A percentile compares a stretch with the other conserved stretches of the same genome.
Evolutionary conservation across 2,329 filamentous ascomycete species (phyloP).

Genomic region (Sclerotinia spermophila): DNA sequence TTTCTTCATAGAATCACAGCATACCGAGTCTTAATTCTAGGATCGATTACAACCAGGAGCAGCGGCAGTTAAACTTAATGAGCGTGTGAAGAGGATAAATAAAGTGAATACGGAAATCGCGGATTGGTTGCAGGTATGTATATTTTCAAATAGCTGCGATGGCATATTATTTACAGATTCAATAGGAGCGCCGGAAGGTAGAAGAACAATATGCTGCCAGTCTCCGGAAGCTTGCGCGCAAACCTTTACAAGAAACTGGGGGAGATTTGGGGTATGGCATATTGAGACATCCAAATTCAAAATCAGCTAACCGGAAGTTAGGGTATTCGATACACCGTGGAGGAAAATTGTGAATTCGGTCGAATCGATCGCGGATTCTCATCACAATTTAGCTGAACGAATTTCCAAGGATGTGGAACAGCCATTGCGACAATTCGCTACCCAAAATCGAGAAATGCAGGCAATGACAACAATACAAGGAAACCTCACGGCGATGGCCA

Average conservation of each 20-base stretch:
- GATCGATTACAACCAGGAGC: constrained; percentile 75
- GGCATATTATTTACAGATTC: constrained; percentile 27
- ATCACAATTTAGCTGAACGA: constrained; percentile 73
- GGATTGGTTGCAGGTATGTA: constrained; percentile 86
- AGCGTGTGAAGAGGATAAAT: constrained; percentile 81
- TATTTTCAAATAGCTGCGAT: background rate
- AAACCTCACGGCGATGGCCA: constrained; percentile 77
- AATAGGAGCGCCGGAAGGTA: constrained; percentile 83
- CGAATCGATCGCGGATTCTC: constrained; percentile 77
- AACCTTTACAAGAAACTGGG: constrained; percentile 68
- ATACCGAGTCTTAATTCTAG: constrained; percentile 46
- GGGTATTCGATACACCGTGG: constrained; percentile 89
- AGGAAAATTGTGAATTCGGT: constrained; percentile 77
- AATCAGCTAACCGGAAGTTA: constrained; percentile 41
- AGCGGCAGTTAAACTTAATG: constrained; percentile 76
- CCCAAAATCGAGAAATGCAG: constrained; percentile 69
- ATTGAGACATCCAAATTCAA: background rate
- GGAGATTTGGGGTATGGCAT: constrained; percentile 80
- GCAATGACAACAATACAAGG: constrained; percentile 76
- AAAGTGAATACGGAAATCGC: constrained; percentile 87
- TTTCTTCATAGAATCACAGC: constrained; percentile 23
- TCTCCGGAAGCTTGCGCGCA: constrained; percentile 74
- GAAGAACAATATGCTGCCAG: constrained; percentile 86
- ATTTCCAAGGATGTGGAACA: constrained; percentile 87
- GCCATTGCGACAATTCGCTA: constrained; percentile 72